A percentile compares a stretch with the other conserved stretches of the same genome.
Evolutionary conservation across 2,329 filamentous ascomycete genomes (phyloP).

Genomic region (Epichloe brachyelytri): DNA sequence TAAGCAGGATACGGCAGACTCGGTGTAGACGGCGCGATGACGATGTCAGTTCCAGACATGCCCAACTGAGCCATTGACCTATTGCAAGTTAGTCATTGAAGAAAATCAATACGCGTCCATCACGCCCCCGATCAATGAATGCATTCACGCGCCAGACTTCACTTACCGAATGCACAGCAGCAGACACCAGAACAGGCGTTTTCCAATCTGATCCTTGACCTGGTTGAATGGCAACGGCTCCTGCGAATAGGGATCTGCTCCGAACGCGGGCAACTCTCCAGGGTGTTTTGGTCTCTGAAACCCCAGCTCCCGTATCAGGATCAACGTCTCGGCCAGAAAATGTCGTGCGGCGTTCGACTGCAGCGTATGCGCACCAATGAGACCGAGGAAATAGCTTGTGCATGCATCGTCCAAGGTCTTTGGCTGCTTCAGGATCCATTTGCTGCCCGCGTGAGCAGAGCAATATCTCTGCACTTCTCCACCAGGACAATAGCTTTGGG

Average conservation of each 20-base stretch:
- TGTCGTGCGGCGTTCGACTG: slow-evolving; percentile 54
- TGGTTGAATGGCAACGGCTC: slow-evolving; percentile 46
- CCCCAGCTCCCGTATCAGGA: slow-evolving; percentile 54
- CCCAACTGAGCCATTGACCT: slow-evolving; percentile 71
- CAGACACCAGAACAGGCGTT: slow-evolving; percentile 75
- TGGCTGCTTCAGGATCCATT: slow-evolving; percentile 32
- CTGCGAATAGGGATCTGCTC: slow-evolving; percentile 24
- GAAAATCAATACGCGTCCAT: background rate
- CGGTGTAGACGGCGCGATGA: slow-evolving; percentile 64
- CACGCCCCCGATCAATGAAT: background rate
- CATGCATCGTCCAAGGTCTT: slow-evolving; percentile 44
- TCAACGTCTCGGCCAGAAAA: slow-evolving; percentile 61
- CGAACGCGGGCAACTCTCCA: slow-evolving; percentile 26
- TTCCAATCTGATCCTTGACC: slow-evolving; percentile 59
- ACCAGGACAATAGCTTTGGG: slow-evolving; percentile 58
- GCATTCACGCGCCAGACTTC: background rate
- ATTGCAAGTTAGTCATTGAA: background rate
- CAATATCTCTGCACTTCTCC: slow-evolving; percentile 57
- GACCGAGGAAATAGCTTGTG: slow-evolving; percentile 62
- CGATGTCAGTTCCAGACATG: slow-evolving; percentile 54
- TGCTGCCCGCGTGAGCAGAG: slow-evolving; percentile 50
- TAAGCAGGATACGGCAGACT: slow-evolving; percentile 66
- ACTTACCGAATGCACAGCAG: slow-evolving; percentile 56
- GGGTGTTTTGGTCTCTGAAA: slow-evolving; percentile 43
- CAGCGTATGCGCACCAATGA: slow-evolving; percentile 55